phyloP scores from a whole-genome alignment of 441 rosid species.

The Corymbia citriodora region DNA sequence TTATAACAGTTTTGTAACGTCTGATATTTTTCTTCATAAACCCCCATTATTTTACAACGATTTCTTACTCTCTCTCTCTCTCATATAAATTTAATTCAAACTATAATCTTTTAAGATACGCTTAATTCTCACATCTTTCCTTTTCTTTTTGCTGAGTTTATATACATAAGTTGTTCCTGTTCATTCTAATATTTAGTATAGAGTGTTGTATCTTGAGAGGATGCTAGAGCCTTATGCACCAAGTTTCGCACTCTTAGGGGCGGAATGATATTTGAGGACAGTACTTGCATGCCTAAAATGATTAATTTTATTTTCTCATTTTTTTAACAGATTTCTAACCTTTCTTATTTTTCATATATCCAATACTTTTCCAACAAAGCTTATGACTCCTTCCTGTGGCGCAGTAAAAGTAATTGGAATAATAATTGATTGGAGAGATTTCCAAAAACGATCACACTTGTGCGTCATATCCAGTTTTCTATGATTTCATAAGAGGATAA shows the following conservation, averaged over 20 bases:
- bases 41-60: background rate
- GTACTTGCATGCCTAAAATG: fast-evolving
- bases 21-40: too few species aligned
- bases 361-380: too few species aligned
- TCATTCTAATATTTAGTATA: background rate
- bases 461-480: background rate
- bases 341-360: too few species aligned
- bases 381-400: background rate
- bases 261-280: too few species aligned
- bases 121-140: background rate
- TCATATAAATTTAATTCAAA: too few species aligned
- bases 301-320: background rate
- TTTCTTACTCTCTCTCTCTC: background rate
- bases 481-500: background rate
- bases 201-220: background rate
- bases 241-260: fast-evolving
- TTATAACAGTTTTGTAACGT: too few species aligned
- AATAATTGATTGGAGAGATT: background rate
- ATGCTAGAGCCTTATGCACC: fast-evolving
- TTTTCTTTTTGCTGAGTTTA: background rate
- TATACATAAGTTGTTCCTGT: too few species aligned
- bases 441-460: background rate
- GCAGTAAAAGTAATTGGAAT: background rate
- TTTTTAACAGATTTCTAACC: too few species aligned
- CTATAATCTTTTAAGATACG: fast-evolving